Percentiles rank a stretch among this genome's conserved stretches.
These are phyloP conservation scores for Moringa oleifera DNA, from an alignment of 345 rosid genomes.

Conservation along the genomic window DNA sequence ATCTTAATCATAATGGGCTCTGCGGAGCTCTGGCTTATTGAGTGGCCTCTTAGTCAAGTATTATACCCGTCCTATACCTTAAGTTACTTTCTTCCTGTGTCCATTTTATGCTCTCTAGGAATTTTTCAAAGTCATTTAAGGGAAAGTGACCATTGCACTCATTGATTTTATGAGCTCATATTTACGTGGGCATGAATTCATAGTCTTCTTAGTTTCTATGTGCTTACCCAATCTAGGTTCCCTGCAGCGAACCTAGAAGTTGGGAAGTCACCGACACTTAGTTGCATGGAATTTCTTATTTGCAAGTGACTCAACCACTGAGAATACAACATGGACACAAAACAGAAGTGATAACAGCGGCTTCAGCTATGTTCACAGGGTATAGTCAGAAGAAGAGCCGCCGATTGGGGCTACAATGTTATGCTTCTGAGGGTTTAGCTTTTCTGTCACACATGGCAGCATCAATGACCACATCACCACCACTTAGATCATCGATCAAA, in stretches of 20 bases:
- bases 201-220: conserved; percentile 17
- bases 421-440: conserved; percentile 14
- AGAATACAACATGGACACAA: not conserved
- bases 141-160: no score
- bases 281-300: conserved; percentile 9
- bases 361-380: conserved; percentile 14
- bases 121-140: no score
- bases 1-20: no score
- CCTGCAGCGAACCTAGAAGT: conserved; percentile 11
- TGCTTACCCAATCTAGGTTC: conserved; percentile 25
- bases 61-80: no score
- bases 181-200: no score
- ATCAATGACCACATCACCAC: conserved; percentile 7
- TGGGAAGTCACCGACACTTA: conserved; percentile 11
- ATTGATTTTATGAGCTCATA: no score
- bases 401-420: not conserved
- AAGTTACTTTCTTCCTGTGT: no score
- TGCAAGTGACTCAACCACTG: conserved; percentile 1
- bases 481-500: conserved; percentile 9
- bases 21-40: no score
- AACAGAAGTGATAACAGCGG: not conserved
- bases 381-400: conserved; percentile 12
- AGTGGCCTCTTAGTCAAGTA: no score
- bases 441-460: conserved; percentile 8
- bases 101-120: no score